Evolutionary conservation across 116 monocot species (phyloP), one percentile per base, ranked within the genome.

Genomic region (Iris pallida): DNA sequence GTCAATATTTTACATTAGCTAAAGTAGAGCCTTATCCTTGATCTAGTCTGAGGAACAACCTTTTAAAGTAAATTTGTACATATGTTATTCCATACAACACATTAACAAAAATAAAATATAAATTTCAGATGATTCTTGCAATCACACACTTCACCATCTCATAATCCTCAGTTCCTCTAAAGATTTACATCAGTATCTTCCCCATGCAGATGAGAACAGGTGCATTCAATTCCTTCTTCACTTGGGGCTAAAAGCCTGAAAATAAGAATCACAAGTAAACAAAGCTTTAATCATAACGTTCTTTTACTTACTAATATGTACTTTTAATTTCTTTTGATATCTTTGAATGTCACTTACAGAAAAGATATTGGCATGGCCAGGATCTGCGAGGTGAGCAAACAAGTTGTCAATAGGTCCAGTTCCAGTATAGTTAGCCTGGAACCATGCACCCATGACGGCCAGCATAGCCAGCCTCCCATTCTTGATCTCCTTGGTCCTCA

Each of bases 361-460:
- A 56, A 97, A 97, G 70, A 97, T 85, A 42, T 86, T 97, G 47
- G 92, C 92, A 63, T 97, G 96, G 70, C 96, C 96, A 30, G 96
- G 96, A 57, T 97, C 96, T 7, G 96, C 89, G 44, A 97, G 92
- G 72, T 97, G 96, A 30, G 89, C 92, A 47, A 97, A 92, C 72
- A 97, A 87, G 73, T 97, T 97, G 53, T 92, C 96, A 40, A 97
- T 97, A 16, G 96, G 96, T 5, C 96, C 96, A 5, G 89, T 96
- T 20, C 96, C 96, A 20, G 96, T 96, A 85, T 92, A 96, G 59
- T 81, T 72, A n/a, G 81, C 81, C 61, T 96, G 96, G 76, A 96
- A 96, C 96, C 96, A 96, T 12, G 96, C 96, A 10, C 96, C 96
- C 77, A 97, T 87, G 1, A 97, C 96, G 2, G 96, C 96, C 66